Conservation (phyloP, 441 rosid species). For the Pelargonium myrrhifolium region DNA sequence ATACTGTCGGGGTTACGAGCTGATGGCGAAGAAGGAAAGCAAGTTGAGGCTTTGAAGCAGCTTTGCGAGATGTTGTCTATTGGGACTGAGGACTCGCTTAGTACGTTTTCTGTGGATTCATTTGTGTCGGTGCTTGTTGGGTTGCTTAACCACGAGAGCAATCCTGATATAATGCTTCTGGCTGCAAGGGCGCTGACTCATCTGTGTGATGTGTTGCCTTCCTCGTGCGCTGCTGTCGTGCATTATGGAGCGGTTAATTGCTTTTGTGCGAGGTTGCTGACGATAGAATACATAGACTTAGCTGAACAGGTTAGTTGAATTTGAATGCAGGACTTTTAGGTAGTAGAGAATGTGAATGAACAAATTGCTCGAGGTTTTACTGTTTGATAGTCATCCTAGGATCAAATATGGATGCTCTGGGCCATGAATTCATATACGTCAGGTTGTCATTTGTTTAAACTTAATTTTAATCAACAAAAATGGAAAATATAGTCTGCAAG, state of each 20-base stretch:
- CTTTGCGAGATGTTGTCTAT: conserved; percentile 92
- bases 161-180: conserved; percentile 94
- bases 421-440: too few species aligned
- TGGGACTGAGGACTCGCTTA: conserved; percentile 91
- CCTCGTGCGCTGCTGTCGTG: conserved; percentile 98
- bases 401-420: too few species aligned
- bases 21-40: conserved; percentile 94
- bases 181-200: conserved; percentile 98
- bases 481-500: too few species aligned
- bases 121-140: conserved; percentile 91
- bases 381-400: too few species aligned
- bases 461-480: too few species aligned
- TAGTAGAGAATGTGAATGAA: background rate
- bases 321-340: background rate
- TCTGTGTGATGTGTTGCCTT: conserved; percentile 92
- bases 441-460: too few species aligned
- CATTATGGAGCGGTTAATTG: conserved; percentile 93
- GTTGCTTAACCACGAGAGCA: conserved; percentile 81
- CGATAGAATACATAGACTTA: conserved; percentile 97
- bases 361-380: too few species aligned
- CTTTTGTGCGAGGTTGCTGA: conserved; percentile 84
- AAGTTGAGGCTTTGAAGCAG: conserved; percentile 95
- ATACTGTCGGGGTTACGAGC: conserved; percentile 82
- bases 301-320: conserved; percentile 80
- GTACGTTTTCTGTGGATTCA: conserved; percentile 92